These are phyloP conservation scores for Psidium friedrichsthalianum DNA, from an alignment of 345 rosid genomes.

Conservation along the genomic window DNA sequence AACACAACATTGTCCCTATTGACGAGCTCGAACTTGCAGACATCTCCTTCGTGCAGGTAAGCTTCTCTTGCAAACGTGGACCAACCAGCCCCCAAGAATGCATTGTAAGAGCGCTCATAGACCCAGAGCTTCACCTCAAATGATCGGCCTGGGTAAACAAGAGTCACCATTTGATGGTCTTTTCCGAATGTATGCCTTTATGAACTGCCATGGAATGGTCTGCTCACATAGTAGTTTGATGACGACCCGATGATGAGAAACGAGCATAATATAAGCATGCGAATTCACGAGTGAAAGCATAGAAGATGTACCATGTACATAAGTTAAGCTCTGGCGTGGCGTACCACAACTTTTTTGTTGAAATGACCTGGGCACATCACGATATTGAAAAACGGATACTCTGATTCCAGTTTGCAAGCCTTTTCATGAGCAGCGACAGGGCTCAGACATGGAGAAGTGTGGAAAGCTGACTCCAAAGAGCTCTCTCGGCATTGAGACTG, in stretches of 20 bases:
- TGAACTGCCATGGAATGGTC: not conserved
- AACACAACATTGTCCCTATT: too few species aligned
- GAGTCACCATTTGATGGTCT: too few species aligned
- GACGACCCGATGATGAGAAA: not conserved
- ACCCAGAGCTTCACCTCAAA: too few species aligned
- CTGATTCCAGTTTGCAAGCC: not conserved
- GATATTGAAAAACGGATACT: not conserved
- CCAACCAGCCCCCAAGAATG: too few species aligned
- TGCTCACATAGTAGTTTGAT: not conserved
- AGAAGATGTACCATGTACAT: not conserved
- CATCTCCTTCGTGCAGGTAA: too few species aligned
- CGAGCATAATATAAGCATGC: not conserved
- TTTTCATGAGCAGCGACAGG: not conserved
- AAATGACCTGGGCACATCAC: not conserved
- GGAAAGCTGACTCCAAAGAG: not conserved
- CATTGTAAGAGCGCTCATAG: too few species aligned
- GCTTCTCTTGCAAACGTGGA: too few species aligned
- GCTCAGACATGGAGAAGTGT: not conserved
- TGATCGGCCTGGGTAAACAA: too few species aligned
- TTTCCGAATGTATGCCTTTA: too few species aligned
- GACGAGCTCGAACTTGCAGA: too few species aligned
- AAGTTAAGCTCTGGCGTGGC: not conserved
- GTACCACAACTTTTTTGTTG: not conserved
- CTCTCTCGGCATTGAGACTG: not conserved
- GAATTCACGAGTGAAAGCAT: not conserved